These are phyloP conservation scores for Botrytis sinoallii DNA, from an alignment of 2,329 filamentous ascomycete genomes.

Conservation along the genomic window DNA sequence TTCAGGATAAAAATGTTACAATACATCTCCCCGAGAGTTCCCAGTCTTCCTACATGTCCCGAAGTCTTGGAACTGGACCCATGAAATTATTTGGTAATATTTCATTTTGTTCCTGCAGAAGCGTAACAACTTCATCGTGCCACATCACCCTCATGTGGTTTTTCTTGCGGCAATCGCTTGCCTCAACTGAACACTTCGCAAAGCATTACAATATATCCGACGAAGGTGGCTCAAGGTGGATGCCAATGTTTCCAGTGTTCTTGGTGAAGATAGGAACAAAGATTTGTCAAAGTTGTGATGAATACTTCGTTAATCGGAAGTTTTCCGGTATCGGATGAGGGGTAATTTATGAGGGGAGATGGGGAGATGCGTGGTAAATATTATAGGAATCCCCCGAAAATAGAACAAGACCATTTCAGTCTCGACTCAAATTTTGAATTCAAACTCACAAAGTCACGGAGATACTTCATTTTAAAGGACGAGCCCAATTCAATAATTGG, in stretches of 20 bases:
- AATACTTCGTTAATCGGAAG: not conserved
- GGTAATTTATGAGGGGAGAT: not conserved
- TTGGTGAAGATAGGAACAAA: conserved; percentile 1
- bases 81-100: conserved; percentile 20
- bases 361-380: not conserved
- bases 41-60: conserved; percentile 11
- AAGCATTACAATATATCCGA: not conserved
- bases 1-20: not conserved
- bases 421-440: not conserved
- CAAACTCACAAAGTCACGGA: not conserved
- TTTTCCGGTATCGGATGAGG: conserved; percentile 9
- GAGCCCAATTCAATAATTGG: not conserved
- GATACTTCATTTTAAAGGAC: not conserved
- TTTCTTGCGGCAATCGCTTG: conserved; percentile 9
- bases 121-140: not conserved
- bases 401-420: not conserved
- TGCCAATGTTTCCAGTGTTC: conserved; percentile 1
- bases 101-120: conserved; percentile 15
- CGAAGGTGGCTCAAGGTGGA: conserved; percentile 4
- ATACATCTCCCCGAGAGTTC: not conserved
- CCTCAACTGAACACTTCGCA: not conserved
- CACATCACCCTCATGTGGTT: not conserved
- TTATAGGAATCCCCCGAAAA: not conserved
- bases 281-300: conserved; percentile 12
- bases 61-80: conserved; percentile 11